These are phyloP conservation scores for Puccinia horiana DNA, from an alignment of 1,284 basidiomycete species.

Conservation along the genomic window DNA sequence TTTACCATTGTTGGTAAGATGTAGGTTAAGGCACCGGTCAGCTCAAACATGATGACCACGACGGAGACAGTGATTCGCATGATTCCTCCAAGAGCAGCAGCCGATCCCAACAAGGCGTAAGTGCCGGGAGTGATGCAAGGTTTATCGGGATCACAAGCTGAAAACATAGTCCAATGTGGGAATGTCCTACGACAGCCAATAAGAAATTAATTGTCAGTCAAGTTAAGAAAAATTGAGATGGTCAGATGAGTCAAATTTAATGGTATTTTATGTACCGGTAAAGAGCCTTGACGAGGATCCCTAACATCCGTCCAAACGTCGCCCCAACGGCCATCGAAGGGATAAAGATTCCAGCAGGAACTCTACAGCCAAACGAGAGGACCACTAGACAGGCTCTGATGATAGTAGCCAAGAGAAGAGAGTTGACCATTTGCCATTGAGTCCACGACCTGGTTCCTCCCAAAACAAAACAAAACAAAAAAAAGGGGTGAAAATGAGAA, in stretches of 20 bases:
- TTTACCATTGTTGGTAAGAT: slow-evolving; percentile 94
- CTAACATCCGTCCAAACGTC: slow-evolving; percentile 91
- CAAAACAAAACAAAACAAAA: not conserved
- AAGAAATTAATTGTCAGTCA: not conserved
- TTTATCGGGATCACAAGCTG: slow-evolving; percentile 82
- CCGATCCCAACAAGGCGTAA: slow-evolving; percentile 91
- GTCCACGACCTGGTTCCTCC: slow-evolving; percentile 68
- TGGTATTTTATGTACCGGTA: slow-evolving; percentile 67
- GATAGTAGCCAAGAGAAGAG: slow-evolving; percentile 84
- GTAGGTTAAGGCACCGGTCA: slow-evolving; percentile 97
- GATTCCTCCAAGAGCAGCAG: slow-evolving; percentile 91
- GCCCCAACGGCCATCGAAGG: slow-evolving; percentile 97
- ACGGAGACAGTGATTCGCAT: slow-evolving; percentile 97
- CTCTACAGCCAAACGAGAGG: slow-evolving; percentile 91
- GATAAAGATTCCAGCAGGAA: slow-evolving; percentile 95
- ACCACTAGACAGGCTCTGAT: slow-evolving; percentile 84
- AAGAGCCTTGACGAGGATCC: slow-evolving; percentile 89
- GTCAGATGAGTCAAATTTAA: slow-evolving; percentile 21
- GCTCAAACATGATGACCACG: slow-evolving; percentile 99
- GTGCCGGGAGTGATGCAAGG: slow-evolving; percentile 98
- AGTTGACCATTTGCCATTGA: slow-evolving; percentile 94
- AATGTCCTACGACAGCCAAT: slow-evolving; percentile 66
- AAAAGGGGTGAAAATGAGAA: slow-evolving; percentile 1
- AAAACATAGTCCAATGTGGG: slow-evolving; percentile 80
- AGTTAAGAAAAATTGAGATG: not conserved